Evolutionary conservation across 345 rosid species (phyloP).

Genomic region (Arabis hirsuta): DNA sequence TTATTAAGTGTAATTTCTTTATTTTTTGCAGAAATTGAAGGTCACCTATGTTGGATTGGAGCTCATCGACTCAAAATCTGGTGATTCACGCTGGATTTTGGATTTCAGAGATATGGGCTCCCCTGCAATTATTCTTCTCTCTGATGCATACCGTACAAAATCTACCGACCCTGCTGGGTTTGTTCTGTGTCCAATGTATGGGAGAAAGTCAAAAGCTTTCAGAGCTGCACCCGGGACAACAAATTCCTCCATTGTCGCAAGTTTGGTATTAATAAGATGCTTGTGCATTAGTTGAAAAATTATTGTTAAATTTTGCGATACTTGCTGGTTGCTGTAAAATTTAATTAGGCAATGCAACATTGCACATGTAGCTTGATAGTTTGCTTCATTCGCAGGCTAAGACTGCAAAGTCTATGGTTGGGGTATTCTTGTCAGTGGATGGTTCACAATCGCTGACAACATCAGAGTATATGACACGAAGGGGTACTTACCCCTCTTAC

Average conservation of each 20-base stretch:
- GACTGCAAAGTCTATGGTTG: slow-evolving; percentile 87
- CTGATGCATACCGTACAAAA: slow-evolving; percentile 76
- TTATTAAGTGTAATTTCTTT: neutral
- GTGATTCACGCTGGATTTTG: slow-evolving; percentile 91
- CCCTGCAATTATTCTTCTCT: slow-evolving; percentile 75
- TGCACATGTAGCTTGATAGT: slow-evolving; percentile 32
- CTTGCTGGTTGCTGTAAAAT: slow-evolving; percentile 6
- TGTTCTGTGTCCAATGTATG: slow-evolving; percentile 87
- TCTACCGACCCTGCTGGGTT: slow-evolving; percentile 72
- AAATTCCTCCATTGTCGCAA: slow-evolving; percentile 70
- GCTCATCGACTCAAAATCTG: slow-evolving; percentile 74
- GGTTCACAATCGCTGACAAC: slow-evolving; percentile 66
- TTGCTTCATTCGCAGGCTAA: slow-evolving; percentile 66
- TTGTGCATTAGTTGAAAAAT: slow-evolving; percentile 26
- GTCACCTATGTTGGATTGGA: slow-evolving; percentile 90
- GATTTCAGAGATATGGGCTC: slow-evolving; percentile 98
- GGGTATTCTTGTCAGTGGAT: slow-evolving; percentile 72
- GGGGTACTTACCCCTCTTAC: slow-evolving; percentile 56
- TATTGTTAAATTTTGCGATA: neutral
- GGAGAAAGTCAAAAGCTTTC: slow-evolving; percentile 97
- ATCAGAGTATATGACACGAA: slow-evolving; percentile 73
- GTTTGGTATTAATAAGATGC: slow-evolving; percentile 60
- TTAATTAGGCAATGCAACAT: slow-evolving; percentile 17
- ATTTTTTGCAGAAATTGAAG: slow-evolving; percentile 71
- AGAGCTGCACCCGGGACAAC: slow-evolving; percentile 97